Evolutionary conservation across 2,329 filamentous ascomycete species (phyloP).

Genomic region (Calonectria hawksworthii): DNA sequence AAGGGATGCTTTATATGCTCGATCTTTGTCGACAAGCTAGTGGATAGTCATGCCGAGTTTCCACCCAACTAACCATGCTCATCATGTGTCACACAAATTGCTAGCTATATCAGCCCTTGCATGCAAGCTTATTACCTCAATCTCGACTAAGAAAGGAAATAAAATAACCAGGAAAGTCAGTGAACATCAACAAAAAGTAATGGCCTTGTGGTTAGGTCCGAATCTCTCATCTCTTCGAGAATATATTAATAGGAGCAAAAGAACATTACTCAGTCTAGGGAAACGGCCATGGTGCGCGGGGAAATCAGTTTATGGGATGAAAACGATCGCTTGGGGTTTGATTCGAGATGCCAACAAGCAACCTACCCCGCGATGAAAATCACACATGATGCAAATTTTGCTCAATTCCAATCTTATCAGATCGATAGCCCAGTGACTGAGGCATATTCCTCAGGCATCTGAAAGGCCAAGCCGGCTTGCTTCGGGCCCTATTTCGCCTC

Average conservation of each 20-base stretch:
- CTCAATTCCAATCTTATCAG: neutral
- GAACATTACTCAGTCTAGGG: neutral
- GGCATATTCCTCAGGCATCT: neutral
- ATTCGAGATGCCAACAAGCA: too few relatives aligned
- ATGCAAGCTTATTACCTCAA: neutral
- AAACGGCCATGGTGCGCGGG: neutral
- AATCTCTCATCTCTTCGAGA: too few relatives aligned
- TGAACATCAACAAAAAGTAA: neutral
- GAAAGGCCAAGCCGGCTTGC: neutral
- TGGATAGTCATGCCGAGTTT: too few relatives aligned
- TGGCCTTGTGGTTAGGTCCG: too few relatives aligned
- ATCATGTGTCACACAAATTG: too few relatives aligned
- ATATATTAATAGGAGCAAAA: too few relatives aligned
- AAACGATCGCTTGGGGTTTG: neutral
- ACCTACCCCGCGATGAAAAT: too few relatives aligned
- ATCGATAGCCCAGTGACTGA: neutral
- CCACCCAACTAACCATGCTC: too few relatives aligned
- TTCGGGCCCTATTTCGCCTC: neutral
- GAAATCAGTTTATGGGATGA: neutral
- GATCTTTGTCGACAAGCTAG: too few relatives aligned
- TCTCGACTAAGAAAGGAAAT: neutral
- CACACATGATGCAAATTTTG: too few relatives aligned
- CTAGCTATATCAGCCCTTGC: neutral
- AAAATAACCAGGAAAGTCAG: neutral
- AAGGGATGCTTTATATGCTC: too few relatives aligned